Evolutionary conservation across 805 yeast species (phyloP), one percentile per base, ranked within the genome.

Genomic region (Barnettozyma populi): DNA sequence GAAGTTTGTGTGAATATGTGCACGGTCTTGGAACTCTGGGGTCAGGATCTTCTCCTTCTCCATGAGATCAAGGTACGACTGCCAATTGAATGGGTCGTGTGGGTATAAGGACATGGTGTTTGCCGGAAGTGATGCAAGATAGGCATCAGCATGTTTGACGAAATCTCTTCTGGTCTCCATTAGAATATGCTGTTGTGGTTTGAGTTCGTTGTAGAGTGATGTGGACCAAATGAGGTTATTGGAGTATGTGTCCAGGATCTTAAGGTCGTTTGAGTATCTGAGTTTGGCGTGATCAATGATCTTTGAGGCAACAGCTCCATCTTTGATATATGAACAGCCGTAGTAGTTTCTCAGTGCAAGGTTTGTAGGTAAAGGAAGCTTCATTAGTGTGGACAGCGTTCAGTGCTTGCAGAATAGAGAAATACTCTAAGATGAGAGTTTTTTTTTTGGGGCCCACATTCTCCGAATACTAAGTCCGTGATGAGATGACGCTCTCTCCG

Each of bases 41-140:
- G 55, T 54, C 1, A 85, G 60, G 5, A 69, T 47, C 29, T 76
- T 76, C 7, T 74, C 72, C 4, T 70, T 57, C 18, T 47, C 68
- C 8, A 79, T 67, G n/a, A 84, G 49, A 1, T 70, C 63, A 3
- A 67, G 61, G 57, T 74, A 88, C 1, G 89, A 71, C 4, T 65
- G 64, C 96, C 96, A 88, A 14, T 76, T 66, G 60, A 75, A 85
- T 4, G 94, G 90, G 57, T 83, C 82, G 36, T 61, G 58, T 1
- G 60, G 53, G 36, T 58, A 62, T 35, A 65, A 59, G 25, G 60
- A 57, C 46, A 72, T 68, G 41, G 70, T 70, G 21, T 43, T 23
- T 24, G 31, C 18, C 4, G 41, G 20, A n/a, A 16, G 32, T 4
- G 41, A n/a, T 35, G 49, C 43, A 27, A 53, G 35, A 29, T 49